A percentile compares a stretch with the other conserved stretches of the same genome.
Evolutionary conservation across 140 eudicot genomes (phyloP).

Genomic region (Oenanthe javanica): DNA sequence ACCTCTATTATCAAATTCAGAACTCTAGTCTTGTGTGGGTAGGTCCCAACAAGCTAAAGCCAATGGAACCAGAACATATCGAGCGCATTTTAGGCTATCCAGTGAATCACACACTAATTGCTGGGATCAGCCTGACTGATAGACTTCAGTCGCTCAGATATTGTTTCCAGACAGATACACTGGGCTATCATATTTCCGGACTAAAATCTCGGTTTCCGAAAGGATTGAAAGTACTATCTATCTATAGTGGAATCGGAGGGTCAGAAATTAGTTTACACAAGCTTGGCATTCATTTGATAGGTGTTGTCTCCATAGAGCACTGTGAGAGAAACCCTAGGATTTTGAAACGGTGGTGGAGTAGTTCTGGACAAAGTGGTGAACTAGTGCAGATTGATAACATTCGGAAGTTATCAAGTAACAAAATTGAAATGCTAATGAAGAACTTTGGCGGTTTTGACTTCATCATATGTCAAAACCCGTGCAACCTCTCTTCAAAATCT

Average conservation of each 20-base stretch:
- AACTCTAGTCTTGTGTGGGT: slow-evolving; percentile 61
- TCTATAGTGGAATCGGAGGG: slow-evolving; percentile 78
- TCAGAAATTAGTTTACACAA: slow-evolving; percentile 68
- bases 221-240: slow-evolving; percentile 59
- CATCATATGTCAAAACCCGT: slow-evolving; percentile 62
- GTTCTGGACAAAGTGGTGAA: slow-evolving; percentile 52
- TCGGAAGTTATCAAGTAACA: slow-evolving; percentile 46
- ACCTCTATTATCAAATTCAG: slow-evolving; percentile 46
- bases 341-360: slow-evolving; percentile 68
- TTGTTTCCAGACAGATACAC: slow-evolving; percentile 71
- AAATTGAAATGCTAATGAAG: slow-evolving; percentile 39
- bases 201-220: slow-evolving; percentile 48
- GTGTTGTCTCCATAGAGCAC: slow-evolving; percentile 67
- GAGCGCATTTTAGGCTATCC: slow-evolving; percentile 87
- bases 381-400: slow-evolving; percentile 67
- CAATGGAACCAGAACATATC: slow-evolving; percentile 54
- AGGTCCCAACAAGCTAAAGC: slow-evolving; percentile 42
- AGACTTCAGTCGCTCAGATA: slow-evolving; percentile 48
- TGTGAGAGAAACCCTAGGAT: slow-evolving; percentile 53
- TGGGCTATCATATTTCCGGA: slow-evolving; percentile 68
- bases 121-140: slow-evolving; percentile 39
- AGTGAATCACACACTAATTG: slow-evolving; percentile 40
- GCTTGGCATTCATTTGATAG: slow-evolving; percentile 58
- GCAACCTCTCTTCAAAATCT: slow-evolving; percentile 25
- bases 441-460: slow-evolving; percentile 69